Base-by-base conservation (phyloP, 176 grass and related monocot species). In the Aegilops bicornis region DNA sequence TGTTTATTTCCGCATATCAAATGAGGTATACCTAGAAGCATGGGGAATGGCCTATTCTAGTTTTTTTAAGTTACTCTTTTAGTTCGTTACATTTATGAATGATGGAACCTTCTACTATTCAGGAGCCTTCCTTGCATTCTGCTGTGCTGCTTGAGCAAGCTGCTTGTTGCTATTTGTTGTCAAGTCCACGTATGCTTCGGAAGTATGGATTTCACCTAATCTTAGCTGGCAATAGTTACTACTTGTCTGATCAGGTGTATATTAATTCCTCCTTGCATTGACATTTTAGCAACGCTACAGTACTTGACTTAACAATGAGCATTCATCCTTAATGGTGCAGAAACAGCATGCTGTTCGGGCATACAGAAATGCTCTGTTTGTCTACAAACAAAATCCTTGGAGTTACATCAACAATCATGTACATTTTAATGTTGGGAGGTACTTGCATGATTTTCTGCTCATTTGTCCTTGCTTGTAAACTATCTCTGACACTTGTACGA, bases 171-270 rank as follows among this genome's bases (percentile, higher is more conserved):
- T 96, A 91, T 89, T 87, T 99, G 69, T 81, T 99, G 76, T 93
- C 92, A 22, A 96, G 68, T 76, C 97, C 94, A 66, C 97, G 89
- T 79, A 94, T 99, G 92, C 84, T 96, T 69, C 91, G 94, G 84
- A 99, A 99, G 86, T 96, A 94, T 14, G 97, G 97, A 76, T 96
- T 99, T 96, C 97, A 99, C 88, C 97, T 99, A 68, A 92, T 99
- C 69, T 85, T 99, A 84, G 89, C 97, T 79, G 97, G 97, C 58
- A 99, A 99, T 85, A 85, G 80, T 64, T 99, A 99, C 64, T 94
- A 91, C 35, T 81, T 89, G 22, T 91, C 97, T 88, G 94, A 99
- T 87, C 94, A 99, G 97, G 97, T 99, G 43, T 54, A 42, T 2
- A 71, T 33, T 88, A 91, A 32, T 83, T 84, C 61, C 36, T 89